phyloP scores from a whole-genome alignment of 108 stramenopile genomes.

The Bacterosira constricta region DNA sequence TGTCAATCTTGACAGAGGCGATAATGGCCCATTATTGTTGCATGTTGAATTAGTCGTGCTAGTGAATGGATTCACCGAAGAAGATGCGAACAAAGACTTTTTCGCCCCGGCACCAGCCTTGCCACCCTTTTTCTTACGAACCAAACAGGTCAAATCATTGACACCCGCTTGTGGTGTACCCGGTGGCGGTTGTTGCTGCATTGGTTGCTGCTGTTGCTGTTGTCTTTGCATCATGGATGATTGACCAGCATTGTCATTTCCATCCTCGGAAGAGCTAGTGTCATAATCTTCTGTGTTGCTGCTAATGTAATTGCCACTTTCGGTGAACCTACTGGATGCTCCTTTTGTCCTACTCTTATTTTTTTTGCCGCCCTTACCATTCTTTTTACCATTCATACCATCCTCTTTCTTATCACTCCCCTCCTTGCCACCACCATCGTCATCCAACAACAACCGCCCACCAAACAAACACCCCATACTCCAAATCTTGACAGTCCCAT shows the following conservation, averaged over 20 bases:
- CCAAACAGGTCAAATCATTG: slow-evolving; percentile 70
- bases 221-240: background rate
- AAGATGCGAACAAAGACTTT: background rate
- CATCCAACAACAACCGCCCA: slow-evolving; percentile 8
- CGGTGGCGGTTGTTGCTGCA: background rate
- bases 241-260: background rate
- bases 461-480: slow-evolving; percentile 59
- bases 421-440: slow-evolving; percentile 13
- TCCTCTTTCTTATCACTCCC: slow-evolving; percentile 1
- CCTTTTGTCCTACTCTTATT: slow-evolving; percentile 5
- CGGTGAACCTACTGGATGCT: slow-evolving; percentile 37
- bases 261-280: slow-evolving; percentile 18
- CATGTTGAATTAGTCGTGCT: background rate
- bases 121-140: slow-evolving; percentile 72
- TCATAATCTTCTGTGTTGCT: slow-evolving; percentile 55
- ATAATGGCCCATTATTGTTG: background rate
- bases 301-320: slow-evolving; percentile 65
- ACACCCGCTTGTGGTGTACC: slow-evolving; percentile 35
- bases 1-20: slow-evolving; percentile 3
- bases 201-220: background rate
- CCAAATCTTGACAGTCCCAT: slow-evolving; percentile 86
- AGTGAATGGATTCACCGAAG: background rate
- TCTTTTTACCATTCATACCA: no score
- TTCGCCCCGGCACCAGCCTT: background rate
- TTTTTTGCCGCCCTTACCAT: background rate